A percentile compares a stretch with the other conserved stretches of the same genome.
Conservation (phyloP, 2,329 filamentous ascomycete genomes). For the Sclerotinia trifoliorum region DNA sequence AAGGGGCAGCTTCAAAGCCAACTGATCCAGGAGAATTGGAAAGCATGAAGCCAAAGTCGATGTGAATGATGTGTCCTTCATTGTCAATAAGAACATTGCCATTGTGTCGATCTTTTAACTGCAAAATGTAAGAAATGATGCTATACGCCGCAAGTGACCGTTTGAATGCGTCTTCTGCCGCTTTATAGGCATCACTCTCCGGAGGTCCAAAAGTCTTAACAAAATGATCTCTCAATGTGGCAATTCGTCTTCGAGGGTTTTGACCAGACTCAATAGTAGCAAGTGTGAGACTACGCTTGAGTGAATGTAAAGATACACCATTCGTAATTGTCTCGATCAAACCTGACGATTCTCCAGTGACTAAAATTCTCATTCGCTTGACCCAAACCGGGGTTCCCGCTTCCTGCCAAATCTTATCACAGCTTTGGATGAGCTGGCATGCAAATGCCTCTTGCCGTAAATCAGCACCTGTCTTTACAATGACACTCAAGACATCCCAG, state of each 20-base stretch:
- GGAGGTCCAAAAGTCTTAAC: conserved; percentile 72
- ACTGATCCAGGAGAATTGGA: conserved; percentile 83
- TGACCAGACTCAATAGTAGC: conserved; percentile 69
- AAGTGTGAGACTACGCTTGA: conserved; percentile 78
- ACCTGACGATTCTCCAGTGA: conserved; percentile 80
- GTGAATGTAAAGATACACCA: conserved; percentile 80
- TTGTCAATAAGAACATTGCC: conserved; percentile 84
- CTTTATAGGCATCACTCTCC: conserved; percentile 66
- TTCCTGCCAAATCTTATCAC: conserved; percentile 78
- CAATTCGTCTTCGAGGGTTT: conserved; percentile 73
- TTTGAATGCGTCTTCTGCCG: conserved; percentile 75
- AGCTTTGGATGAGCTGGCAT: conserved; percentile 79
- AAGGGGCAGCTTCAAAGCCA: conserved; percentile 82
- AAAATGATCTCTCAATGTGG: conserved; percentile 79
- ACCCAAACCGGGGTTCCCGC: conserved; percentile 79
- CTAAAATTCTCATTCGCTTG: conserved; percentile 81
- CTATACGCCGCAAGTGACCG: conserved; percentile 82
- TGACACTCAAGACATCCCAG: conserved; percentile 83
- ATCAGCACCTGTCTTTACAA: conserved; percentile 83
- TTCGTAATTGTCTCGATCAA: conserved; percentile 87
- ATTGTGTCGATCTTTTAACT: conserved; percentile 84
- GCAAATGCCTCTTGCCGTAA: conserved; percentile 83
- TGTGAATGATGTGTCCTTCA: conserved; percentile 82
- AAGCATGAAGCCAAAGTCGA: conserved; percentile 88
- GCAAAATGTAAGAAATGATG: conserved; percentile 78